Conservation (phyloP, 129 eudicot species). For the Gnaphalium uliginosum region DNA sequence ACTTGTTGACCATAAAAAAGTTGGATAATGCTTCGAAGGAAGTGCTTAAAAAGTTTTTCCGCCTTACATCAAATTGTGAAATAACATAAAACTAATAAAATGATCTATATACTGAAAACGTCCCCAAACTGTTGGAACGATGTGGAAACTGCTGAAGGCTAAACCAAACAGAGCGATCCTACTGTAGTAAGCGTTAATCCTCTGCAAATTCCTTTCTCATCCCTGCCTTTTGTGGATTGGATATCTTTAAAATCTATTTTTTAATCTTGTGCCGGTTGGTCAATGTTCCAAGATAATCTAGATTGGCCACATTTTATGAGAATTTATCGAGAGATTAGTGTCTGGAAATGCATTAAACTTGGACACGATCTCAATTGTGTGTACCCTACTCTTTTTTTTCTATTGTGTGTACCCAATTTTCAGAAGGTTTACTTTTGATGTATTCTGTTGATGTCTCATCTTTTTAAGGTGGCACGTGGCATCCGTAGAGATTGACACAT, state of each 20-base stretch:
- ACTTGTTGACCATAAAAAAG: conserved; percentile 15
- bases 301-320: conserved; percentile 68
- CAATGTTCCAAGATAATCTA: conserved; percentile 71
- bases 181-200: conserved; percentile 55
- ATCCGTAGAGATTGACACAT: too few species aligned
- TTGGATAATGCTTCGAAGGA: conserved; percentile 31
- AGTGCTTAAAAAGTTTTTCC: conserved; percentile 39
- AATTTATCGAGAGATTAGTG: too few species aligned
- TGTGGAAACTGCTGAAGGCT: conserved; percentile 53
- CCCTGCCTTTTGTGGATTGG: background rate
- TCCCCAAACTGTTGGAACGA: conserved; percentile 10
- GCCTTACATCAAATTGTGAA: conserved; percentile 14
- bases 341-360: too few species aligned
- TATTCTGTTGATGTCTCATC: too few species aligned
- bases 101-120: background rate
- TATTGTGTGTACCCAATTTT: too few species aligned
- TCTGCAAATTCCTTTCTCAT: background rate
- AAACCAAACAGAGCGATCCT: conserved; percentile 60
- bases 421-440: too few species aligned
- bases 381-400: too few species aligned
- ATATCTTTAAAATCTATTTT: background rate
- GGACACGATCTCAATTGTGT: too few species aligned
- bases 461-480: too few species aligned
- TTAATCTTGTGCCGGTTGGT: conserved; percentile 53
- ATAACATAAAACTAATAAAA: conserved; percentile 10